phyloP scores from a whole-genome alignment of 1,284 basidiomycete species.

The Paramarasmius palmivorus region DNA sequence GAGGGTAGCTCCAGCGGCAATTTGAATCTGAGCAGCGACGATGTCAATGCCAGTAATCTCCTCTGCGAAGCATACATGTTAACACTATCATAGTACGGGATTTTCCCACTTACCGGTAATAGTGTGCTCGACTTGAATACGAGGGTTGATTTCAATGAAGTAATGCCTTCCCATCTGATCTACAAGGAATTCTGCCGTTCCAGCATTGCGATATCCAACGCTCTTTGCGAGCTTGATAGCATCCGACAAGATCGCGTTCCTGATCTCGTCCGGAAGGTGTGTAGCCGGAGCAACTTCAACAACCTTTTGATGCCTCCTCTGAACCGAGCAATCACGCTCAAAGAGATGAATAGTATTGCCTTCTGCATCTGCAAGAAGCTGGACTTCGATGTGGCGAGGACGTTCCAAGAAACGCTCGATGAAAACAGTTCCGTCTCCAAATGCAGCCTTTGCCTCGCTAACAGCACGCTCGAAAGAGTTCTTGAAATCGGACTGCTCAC shows the following conservation, averaged over 20 bases:
- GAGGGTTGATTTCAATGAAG: conserved; percentile 98
- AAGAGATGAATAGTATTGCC: conserved; percentile 98
- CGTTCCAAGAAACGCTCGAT: conserved; percentile 97
- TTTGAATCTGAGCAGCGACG: conserved; percentile 97
- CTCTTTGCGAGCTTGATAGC: conserved; percentile 95
- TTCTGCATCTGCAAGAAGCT: conserved; percentile 86
- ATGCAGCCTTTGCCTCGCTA: conserved; percentile 93
- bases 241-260: conserved; percentile 85
- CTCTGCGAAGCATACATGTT: conserved; percentile 49
- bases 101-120: conserved; percentile 71
- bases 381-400: conserved; percentile 97
- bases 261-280: conserved; percentile 88
- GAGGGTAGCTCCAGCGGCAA: conserved; percentile 95
- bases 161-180: conserved; percentile 96
- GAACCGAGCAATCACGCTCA: conserved; percentile 98
- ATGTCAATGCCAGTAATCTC: conserved; percentile 99
- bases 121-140: conserved; percentile 98
- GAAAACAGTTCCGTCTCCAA: conserved; percentile 98
- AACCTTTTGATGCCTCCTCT: conserved; percentile 97
- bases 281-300: conserved; percentile 98
- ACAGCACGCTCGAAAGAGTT: conserved; percentile 91
- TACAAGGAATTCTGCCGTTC: conserved; percentile 96
- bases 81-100: not conserved
- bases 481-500: conserved; percentile 90
- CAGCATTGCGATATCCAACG: conserved; percentile 94